A percentile compares a stretch with the other conserved stretches of the same genome.
Evolutionary conservation across 1,139 yeast genomes (phyloP).

Genomic region (Magnusiomyces fungicola): DNA sequence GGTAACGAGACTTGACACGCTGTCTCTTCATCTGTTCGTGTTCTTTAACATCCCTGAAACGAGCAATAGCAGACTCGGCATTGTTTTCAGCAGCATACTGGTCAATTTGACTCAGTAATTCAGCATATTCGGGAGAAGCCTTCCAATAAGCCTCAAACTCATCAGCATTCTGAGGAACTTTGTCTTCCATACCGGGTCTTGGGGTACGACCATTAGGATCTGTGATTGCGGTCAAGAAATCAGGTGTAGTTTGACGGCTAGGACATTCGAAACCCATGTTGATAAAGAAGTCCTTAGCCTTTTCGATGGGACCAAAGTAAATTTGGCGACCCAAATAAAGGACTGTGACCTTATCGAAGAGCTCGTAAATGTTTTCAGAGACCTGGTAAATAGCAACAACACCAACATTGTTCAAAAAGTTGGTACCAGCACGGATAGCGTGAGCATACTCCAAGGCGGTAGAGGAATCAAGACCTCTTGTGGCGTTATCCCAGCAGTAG

Average conservation of each 20-base stretch:
- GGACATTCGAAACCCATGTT: conserved; percentile 55
- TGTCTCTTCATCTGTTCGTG: conserved; percentile 30
- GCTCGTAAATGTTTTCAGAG: conserved; percentile 52
- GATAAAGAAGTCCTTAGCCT: conserved; percentile 47
- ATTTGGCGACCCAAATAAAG: conserved; percentile 51
- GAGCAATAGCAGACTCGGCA: conserved; percentile 29
- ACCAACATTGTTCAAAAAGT: conserved; percentile 46
- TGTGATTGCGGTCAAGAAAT: conserved; percentile 55
- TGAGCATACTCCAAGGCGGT: conserved; percentile 59
- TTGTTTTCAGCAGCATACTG: conserved; percentile 36
- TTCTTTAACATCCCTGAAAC: conserved; percentile 11
- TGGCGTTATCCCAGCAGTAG: conserved; percentile 64
- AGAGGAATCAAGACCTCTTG: conserved; percentile 64
- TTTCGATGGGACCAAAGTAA: conserved; percentile 46
- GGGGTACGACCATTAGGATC: conserved; percentile 43
- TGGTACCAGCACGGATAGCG: conserved; percentile 52
- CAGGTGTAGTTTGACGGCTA: conserved; percentile 49
- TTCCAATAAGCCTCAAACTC: conserved; percentile 52
- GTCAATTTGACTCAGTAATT: conserved; percentile 35
- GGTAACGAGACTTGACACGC: conserved; percentile 30
- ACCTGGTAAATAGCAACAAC: conserved; percentile 54
- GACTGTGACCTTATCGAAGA: conserved; percentile 56
- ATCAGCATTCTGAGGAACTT: conserved; percentile 47
- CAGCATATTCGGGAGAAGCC: conserved; percentile 41
- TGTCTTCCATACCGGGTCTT: conserved; percentile 40